A percentile compares a stretch with the other conserved stretches of the same genome.
Evolutionary conservation across 352 stramenopile species (phyloP).

Genomic region (Pythium phragmitis): DNA sequence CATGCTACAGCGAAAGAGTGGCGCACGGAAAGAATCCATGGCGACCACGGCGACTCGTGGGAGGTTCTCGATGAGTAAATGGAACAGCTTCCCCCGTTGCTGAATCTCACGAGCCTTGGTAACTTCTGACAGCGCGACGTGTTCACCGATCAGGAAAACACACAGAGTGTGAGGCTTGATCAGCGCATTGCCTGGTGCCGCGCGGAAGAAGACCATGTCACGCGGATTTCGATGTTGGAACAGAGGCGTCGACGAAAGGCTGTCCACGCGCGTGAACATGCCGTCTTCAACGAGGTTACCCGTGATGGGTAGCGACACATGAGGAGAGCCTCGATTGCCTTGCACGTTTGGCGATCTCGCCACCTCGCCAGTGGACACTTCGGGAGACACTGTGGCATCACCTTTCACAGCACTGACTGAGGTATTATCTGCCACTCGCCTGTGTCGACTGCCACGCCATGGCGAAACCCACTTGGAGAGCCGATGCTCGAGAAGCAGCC

Average conservation of each 20-base stretch:
- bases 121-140: conserved; percentile 51
- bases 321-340: not conserved
- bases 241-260: conserved; percentile 44
- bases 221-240: conserved; percentile 54
- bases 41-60: conserved; percentile 53
- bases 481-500: conserved; percentile 9
- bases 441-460: conserved; percentile 4
- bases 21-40: conserved; percentile 71
- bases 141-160: conserved; percentile 60
- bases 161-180: conserved; percentile 59
- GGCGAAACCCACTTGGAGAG: conserved; percentile 25
- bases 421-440: conserved; percentile 19
- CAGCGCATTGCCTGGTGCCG: conserved; percentile 54
- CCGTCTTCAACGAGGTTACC: conserved; percentile 33
- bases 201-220: conserved; percentile 72
- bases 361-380: not conserved
- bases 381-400: conserved; percentile 19
- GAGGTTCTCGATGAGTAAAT: conserved; percentile 73
- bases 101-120: conserved; percentile 51
- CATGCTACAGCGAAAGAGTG: conserved; percentile 70
- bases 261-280: conserved; percentile 52
- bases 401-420: not conserved
- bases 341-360: not conserved
- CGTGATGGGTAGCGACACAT: conserved; percentile 5
- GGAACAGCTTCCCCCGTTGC: conserved; percentile 64